Base-by-base conservation (phyloP, 1,284 basidiomycete species). In the Earliella scabrosa region DNA sequence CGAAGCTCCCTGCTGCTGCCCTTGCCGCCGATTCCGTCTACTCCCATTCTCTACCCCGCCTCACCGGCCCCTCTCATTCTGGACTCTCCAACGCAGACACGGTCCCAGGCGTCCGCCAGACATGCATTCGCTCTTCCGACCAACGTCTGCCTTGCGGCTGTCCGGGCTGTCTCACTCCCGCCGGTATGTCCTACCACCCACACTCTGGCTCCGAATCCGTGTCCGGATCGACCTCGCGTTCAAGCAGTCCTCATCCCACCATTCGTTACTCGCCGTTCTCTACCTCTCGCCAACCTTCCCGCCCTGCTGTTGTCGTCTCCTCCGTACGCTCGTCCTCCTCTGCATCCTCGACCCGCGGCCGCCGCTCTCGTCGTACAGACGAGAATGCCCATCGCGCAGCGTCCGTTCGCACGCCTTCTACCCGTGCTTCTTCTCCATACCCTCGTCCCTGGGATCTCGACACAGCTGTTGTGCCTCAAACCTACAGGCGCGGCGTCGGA, bases 371-470 rank as follows among this genome's bases (percentile, higher is more conserved):
- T 4, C 35, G 46, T 8, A 39, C 46, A 10, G 45, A 58, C 39
- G 56, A 58, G 52, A 58, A 58, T 10, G 48, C 40, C 0, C 47
- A 54, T 16, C 52, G 56, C 29, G 45, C 27, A 2, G 53, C 50
- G 14, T 36, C 53, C 14, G 38, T 46, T 11, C 45, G 29, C 23
- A 39, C 45, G 2, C 24, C 38, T 10, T 43, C 57, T 18, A 24
- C 38, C 11, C 23, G 38, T 13, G 23, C 21, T 9, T 24, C 24
- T 6, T 34, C 48, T 13, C 31, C 26, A 14, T 11, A 32, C 11
- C 44, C 26, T 27, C 18, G 34, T 4, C 38, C 31, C 6, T 54
- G 47, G 46, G 46, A 45, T 13, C 23, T 8, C 23, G 29, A 31
- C n/a, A 27, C 1, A 14, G 18, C 7, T 24, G 38, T 8, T 26